These are phyloP conservation scores for Usnea hakonensis DNA, from an alignment of 495 filamentous ascomycete species.

Conservation along the genomic window DNA sequence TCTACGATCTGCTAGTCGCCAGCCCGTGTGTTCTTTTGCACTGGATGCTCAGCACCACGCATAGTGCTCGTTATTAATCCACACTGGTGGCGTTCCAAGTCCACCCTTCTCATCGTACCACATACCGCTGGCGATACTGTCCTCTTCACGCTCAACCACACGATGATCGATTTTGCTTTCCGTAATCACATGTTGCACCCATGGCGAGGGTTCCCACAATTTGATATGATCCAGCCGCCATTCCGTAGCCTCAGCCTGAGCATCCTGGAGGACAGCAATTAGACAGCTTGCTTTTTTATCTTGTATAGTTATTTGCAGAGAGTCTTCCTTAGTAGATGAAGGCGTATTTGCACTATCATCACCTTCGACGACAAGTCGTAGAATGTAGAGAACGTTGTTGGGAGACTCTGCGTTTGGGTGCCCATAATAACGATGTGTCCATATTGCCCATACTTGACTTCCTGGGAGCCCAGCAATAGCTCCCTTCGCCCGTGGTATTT, in stretches of 20 bases:
- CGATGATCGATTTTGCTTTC: slow-evolving; percentile 8
- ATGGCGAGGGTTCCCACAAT: slow-evolving; percentile 21
- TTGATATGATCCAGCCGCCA: slow-evolving; percentile 17
- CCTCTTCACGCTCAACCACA: slow-evolving; percentile 13
- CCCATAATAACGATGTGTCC: slow-evolving; percentile 16
- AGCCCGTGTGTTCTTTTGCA: too few relatives aligned
- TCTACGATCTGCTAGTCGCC: too few relatives aligned
- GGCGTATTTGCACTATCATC: background rate
- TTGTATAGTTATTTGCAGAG: background rate
- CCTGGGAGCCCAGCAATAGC: slow-evolving; percentile 9
- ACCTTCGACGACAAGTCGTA: slow-evolving; percentile 16
- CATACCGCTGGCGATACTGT: slow-evolving; percentile 16
- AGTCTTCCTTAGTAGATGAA: background rate
- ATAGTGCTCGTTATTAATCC: slow-evolving; percentile 11
- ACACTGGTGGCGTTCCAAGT: background rate
- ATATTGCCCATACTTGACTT: slow-evolving; percentile 13
- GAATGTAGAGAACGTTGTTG: slow-evolving; percentile 15
- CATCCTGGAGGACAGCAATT: slow-evolving; percentile 16
- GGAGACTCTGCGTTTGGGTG: background rate
- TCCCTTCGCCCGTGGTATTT: slow-evolving; percentile 11
- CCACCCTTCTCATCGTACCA: slow-evolving; percentile 15
- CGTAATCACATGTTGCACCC: slow-evolving; percentile 14
- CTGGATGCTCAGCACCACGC: slow-evolving; percentile 12
- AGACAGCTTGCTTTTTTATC: slow-evolving; percentile 8
- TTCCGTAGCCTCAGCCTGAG: slow-evolving; percentile 20